These are phyloP conservation scores for Pestalotiopsis sp. DNA, from an alignment of 2,329 filamentous ascomycete genomes.

Conservation along the genomic window DNA sequence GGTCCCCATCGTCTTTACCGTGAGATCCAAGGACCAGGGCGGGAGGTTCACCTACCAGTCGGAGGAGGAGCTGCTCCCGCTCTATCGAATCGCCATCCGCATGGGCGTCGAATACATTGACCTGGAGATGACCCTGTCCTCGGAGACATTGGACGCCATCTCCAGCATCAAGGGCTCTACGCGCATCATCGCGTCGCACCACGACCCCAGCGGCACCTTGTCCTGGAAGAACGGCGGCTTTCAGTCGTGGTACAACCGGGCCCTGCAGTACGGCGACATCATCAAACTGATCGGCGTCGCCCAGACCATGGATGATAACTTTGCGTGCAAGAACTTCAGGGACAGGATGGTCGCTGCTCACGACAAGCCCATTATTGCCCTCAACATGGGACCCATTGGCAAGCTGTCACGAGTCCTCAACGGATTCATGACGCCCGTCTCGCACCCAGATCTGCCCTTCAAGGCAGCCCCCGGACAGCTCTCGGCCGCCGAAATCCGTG, in stretches of 20 bases:
- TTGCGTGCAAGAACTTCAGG: conserved; percentile 81
- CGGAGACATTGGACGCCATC: conserved; percentile 72
- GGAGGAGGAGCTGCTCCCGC: conserved; percentile 68
- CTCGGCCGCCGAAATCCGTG: conserved; percentile 85
- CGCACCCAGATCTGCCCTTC: conserved; percentile 85
- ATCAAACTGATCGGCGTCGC: conserved; percentile 93
- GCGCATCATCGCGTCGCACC: conserved; percentile 92
- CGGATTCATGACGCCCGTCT: conserved; percentile 91
- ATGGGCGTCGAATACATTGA: conserved; percentile 93
- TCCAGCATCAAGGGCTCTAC: conserved; percentile 69
- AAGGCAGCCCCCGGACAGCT: conserved; percentile 94
- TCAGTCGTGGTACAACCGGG: conserved; percentile 87
- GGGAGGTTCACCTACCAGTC: conserved; percentile 83
- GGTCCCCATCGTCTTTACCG: conserved; percentile 88
- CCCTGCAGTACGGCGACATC: conserved; percentile 86
- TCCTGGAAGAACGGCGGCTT: conserved; percentile 94
- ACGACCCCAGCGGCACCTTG: conserved; percentile 78
- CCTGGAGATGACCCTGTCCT: conserved; percentile 84
- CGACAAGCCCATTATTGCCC: conserved; percentile 83
- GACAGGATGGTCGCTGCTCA: conserved; percentile 72
- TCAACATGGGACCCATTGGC: conserved; percentile 91
- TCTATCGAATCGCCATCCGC: conserved; percentile 80
- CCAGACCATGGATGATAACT: conserved; percentile 80
- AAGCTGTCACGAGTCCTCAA: conserved; percentile 92
- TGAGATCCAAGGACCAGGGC: conserved; percentile 84